Evolutionary conservation across 352 stramenopile species (phyloP), one percentile per base, ranked within the genome.

Genomic region (Phytophthora kernoviae): DNA sequence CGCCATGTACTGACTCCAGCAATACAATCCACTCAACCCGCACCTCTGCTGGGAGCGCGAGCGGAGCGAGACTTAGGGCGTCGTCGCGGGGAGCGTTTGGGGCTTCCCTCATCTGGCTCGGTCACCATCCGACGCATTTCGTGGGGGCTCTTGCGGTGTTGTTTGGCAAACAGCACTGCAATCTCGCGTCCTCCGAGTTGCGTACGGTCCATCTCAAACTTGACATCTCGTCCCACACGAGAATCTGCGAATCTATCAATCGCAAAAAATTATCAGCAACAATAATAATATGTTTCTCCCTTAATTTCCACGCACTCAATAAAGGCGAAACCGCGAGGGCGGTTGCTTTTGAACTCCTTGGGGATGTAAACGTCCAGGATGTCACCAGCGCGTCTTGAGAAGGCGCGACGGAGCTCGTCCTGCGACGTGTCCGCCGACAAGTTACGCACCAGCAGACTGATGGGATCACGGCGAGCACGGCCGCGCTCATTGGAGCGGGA

Each of bases 251-350:
- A 90, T 24, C 73, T 82, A 27, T 12, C 20, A 30, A 6, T 30
- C 24, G 6, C 24, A 30, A 21, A 22, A 17, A 17, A 52, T 12
- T 32, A 53, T 32, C 5, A 47, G 8, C 41, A 27, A 7, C 12
- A 39, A 17, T 39, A 39, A 39, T 11, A 56, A 5, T 12, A 27
- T 18, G 36, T 30, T n/a, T 14, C 9, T 37, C 21, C 39, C 39
- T 22, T 2, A 3, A 21, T 15, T n/a, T 45, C 4, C 24, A 74
- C 65, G 21, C 60, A 83, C 74, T 93, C 84, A 21, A 93, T 87
- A 62, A 93, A 93, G 0, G 84, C 89, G 66, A 96, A 97, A 14
- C 88, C 88, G 24, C 85, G 66, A 2, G 77, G 79, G 21, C 84
- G 77, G 37, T 73, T 88, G 4, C 70, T 70, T 48, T 54, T 60